Evolutionary conservation across 2,329 filamentous ascomycete species (phyloP).

Genomic region (Colletotrichum siamense): DNA sequence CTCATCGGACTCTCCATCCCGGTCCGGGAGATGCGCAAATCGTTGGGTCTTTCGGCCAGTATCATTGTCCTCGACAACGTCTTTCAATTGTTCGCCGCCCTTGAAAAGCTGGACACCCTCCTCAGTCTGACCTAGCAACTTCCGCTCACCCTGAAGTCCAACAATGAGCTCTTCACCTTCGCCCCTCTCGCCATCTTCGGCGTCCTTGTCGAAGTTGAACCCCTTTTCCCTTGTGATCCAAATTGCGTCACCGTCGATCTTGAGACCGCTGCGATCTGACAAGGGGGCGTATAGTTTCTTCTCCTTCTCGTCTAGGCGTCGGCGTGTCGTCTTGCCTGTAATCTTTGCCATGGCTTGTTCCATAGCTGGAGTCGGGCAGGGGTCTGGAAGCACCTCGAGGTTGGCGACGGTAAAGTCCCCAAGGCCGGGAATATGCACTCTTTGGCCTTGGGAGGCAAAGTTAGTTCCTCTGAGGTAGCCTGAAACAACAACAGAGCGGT

Average conservation of each 20-base stretch:
- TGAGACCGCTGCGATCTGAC: slow-evolving; percentile 94
- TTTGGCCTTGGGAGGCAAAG: slow-evolving; percentile 82
- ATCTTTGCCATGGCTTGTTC: slow-evolving; percentile 86
- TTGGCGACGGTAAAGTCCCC: slow-evolving; percentile 85
- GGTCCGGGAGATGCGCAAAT: slow-evolving; percentile 61
- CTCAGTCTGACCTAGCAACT: slow-evolving; percentile 81
- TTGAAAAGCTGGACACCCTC: slow-evolving; percentile 86
- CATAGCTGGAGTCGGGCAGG: slow-evolving; percentile 92
- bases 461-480: slow-evolving; percentile 96
- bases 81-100: slow-evolving; percentile 72
- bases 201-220: slow-evolving; percentile 75
- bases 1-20: slow-evolving; percentile 56
- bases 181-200: slow-evolving; percentile 77
- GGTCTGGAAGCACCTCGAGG: slow-evolving; percentile 90
- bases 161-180: slow-evolving; percentile 95
- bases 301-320: slow-evolving; percentile 92
- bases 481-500: slow-evolving; percentile 88
- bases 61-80: slow-evolving; percentile 58
- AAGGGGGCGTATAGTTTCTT: slow-evolving; percentile 96
- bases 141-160: slow-evolving; percentile 82
- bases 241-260: slow-evolving; percentile 96
- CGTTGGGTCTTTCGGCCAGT: slow-evolving; percentile 65
- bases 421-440: slow-evolving; percentile 90
- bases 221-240: slow-evolving; percentile 79
- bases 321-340: slow-evolving; percentile 80